These are phyloP conservation scores for Mycena rebaudengoi DNA, from an alignment of 768 basidiomycete genomes.

Conservation along the genomic window DNA sequence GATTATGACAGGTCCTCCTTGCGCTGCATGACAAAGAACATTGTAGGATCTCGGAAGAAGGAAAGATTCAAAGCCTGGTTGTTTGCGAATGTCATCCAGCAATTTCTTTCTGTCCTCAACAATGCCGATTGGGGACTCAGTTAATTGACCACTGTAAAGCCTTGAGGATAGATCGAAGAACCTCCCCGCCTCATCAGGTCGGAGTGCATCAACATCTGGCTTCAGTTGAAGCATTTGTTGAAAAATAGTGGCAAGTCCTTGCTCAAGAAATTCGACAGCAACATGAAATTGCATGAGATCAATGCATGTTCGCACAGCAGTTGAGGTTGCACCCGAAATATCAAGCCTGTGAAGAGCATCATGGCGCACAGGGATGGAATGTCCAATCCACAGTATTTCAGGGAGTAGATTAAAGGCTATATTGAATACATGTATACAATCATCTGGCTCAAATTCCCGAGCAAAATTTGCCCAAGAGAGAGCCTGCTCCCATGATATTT, in stretches of 20 bases:
- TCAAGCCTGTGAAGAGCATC: background rate
- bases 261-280: background rate
- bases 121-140: background rate
- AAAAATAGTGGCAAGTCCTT: background rate
- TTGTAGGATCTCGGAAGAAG: constrained; percentile 6
- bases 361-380: background rate
- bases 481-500: background rate
- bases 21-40: constrained; percentile 16
- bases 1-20: constrained; percentile 27
- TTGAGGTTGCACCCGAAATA: background rate
- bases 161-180: background rate
- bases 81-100: constrained; percentile 19
- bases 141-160: background rate
- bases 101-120: constrained; percentile 7
- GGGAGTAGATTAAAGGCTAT: background rate
- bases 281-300: background rate
- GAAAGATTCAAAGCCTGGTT: constrained; percentile 16
- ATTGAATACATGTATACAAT: background rate
- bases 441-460: background rate
- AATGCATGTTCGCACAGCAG: background rate
- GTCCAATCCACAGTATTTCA: background rate
- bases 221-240: background rate
- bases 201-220: background rate
- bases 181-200: background rate
- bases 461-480: background rate